Percentiles rank a stretch among this genome's conserved stretches.
Evolutionary conservation across 1,139 yeast genomes (phyloP).

Genomic region (Protomyces pachydermus): DNA sequence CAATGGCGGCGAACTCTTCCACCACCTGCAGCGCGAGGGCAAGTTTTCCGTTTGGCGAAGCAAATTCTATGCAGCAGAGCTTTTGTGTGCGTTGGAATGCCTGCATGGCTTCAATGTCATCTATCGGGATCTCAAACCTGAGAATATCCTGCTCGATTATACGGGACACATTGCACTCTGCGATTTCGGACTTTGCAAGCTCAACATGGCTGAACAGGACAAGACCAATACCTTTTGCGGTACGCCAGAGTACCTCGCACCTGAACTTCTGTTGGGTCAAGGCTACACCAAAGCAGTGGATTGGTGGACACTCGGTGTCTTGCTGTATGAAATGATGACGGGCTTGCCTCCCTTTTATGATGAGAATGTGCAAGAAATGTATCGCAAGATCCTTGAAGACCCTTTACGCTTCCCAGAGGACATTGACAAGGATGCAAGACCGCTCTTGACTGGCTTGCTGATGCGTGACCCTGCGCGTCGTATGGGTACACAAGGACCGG

Average conservation of each 20-base stretch:
- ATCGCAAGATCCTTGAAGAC: conserved; percentile 82
- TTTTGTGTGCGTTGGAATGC: conserved; percentile 85
- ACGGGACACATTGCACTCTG: conserved; percentile 97
- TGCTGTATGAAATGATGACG: conserved; percentile 91
- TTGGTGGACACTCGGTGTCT: conserved; percentile 97
- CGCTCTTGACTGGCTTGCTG: conserved; percentile 66
- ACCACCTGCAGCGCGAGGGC: conserved; percentile 88
- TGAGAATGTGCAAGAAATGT: conserved; percentile 91
- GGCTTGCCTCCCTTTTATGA: conserved; percentile 96
- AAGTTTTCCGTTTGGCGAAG: conserved; percentile 83
- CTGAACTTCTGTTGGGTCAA: conserved; percentile 82
- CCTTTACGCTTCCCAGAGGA: conserved; percentile 84
- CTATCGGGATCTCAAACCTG: conserved; percentile 93
- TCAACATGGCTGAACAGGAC: conserved; percentile 83
- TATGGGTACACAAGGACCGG: conserved; percentile 73
- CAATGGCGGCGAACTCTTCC: conserved; percentile 95
- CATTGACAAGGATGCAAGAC: conserved; percentile 84
- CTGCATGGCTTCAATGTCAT: conserved; percentile 86
- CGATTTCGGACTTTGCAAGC: conserved; percentile 92
- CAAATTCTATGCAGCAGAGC: conserved; percentile 88
- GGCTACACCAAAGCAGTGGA: conserved; percentile 95
- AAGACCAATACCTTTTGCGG: conserved; percentile 92
- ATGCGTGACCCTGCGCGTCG: conserved; percentile 81
- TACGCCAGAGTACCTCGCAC: conserved; percentile 93
- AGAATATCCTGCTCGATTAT: conserved; percentile 84